Conservation (phyloP, 371 early-diverging fungal species). For the Lichtheimia ornata region DNA sequence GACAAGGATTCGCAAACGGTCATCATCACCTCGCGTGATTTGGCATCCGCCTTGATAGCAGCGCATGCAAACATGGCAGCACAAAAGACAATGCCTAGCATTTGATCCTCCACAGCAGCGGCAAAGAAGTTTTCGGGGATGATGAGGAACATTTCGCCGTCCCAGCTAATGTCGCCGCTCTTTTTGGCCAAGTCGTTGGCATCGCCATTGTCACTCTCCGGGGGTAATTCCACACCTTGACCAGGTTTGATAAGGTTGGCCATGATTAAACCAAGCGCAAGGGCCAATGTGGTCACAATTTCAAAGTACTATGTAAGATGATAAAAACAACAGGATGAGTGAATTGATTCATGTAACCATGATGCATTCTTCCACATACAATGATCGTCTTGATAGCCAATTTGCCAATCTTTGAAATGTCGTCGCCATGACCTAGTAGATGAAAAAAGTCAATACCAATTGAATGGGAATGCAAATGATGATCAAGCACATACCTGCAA, state of each 20-base stretch:
- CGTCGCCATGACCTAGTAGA: conserved; percentile 69
- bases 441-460: background rate
- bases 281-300: conserved; percentile 67
- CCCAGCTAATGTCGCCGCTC: conserved; percentile 54
- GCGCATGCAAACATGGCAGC: conserved; percentile 73
- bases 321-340: background rate
- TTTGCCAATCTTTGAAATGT: conserved; percentile 61
- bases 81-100: conserved; percentile 69
- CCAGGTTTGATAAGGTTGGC: conserved; percentile 75
- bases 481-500: conserved; percentile 36
- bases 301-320: conserved; percentile 56
- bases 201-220: conserved; percentile 20
- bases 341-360: background rate
- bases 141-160: conserved; percentile 54
- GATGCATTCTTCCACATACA: conserved; percentile 23
- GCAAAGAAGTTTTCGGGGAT: conserved; percentile 59
- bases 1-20: conserved; percentile 60
- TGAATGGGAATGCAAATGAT: background rate
- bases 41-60: conserved; percentile 55
- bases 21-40: conserved; percentile 59
- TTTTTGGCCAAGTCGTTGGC: conserved; percentile 20
- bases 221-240: conserved; percentile 26
- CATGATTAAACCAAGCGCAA: conserved; percentile 69
- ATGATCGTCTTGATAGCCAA: conserved; percentile 66
- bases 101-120: conserved; percentile 51